These are phyloP conservation scores for Ambrosiella cleistominuta DNA, from an alignment of 2,329 filamentous ascomycete genomes.

Conservation along the genomic window DNA sequence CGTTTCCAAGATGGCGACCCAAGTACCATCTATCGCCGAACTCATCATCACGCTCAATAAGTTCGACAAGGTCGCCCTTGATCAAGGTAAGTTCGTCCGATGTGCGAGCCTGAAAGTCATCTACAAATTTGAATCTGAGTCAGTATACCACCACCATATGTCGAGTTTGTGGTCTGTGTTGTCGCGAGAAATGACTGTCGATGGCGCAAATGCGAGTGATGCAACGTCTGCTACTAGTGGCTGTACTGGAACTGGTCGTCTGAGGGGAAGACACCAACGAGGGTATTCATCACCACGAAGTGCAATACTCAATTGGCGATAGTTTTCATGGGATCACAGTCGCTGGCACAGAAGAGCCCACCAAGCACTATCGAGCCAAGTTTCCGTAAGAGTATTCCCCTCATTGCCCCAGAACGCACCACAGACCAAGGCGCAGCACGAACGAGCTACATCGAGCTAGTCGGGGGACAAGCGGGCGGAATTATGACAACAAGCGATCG, in stretches of 20 bases:
- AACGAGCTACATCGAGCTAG: neutral
- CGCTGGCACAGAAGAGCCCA: neutral
- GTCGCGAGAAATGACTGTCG: neutral
- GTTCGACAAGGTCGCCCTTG: conserved; percentile 69
- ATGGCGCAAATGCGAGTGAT: neutral
- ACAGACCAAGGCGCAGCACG: neutral
- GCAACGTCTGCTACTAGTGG: neutral
- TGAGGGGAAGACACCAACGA: neutral
- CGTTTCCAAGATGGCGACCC: conserved; percentile 55
- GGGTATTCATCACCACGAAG: neutral
- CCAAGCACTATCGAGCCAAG: neutral
- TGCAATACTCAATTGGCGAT: neutral
- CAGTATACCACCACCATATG: neutral
- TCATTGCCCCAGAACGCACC: neutral
- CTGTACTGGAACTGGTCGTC: no score
- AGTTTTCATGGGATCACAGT: neutral
- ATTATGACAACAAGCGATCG: neutral
- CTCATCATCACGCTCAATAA: conserved; percentile 73
- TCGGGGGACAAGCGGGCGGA: neutral
- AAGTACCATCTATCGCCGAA: conserved; percentile 80
- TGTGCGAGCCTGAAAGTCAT: conserved; percentile 83
- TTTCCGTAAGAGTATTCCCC: neutral
- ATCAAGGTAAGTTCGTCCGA: conserved; percentile 79
- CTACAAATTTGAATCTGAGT: conserved; percentile 25
- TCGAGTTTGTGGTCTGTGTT: neutral